Percentiles rank a stretch among this genome's conserved stretches.
Conservation (phyloP, 495 filamentous ascomycete genomes). For the Aspergillus baeticus region DNA sequence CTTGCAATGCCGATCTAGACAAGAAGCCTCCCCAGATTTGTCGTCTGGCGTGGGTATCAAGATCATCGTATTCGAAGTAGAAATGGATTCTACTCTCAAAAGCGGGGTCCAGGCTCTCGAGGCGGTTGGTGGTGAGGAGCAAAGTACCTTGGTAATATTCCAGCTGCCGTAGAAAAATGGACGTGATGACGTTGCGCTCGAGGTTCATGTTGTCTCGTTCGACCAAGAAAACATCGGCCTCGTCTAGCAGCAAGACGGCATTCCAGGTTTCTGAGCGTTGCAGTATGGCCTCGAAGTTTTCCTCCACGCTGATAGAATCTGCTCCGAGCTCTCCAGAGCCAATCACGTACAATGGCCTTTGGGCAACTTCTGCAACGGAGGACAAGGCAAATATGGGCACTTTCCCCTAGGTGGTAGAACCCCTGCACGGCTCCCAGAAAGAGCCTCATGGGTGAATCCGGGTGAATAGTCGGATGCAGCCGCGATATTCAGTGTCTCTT, state of each 20-base stretch:
- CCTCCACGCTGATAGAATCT: constrained; percentile 36
- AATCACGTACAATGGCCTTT: constrained; percentile 28
- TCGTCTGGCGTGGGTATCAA: background rate
- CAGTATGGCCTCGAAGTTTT: constrained; percentile 39
- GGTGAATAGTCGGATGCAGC: no score
- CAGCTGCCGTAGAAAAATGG: constrained; percentile 53
- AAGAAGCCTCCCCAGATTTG: no score
- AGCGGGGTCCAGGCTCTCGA: constrained; percentile 49
- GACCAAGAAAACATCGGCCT: constrained; percentile 57
- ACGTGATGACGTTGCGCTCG: constrained; percentile 42
- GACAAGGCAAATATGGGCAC: no score
- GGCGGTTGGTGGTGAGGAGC: constrained; percentile 40
- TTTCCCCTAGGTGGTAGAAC: no score
- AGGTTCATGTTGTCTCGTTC: constrained; percentile 39
- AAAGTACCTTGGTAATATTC: constrained; percentile 55
- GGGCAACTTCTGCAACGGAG: constrained; percentile 25
- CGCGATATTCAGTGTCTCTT: no score
- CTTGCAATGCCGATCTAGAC: no score
- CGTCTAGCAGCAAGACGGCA: constrained; percentile 53
- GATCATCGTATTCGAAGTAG: background rate
- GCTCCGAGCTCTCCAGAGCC: constrained; percentile 40
- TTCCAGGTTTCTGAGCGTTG: constrained; percentile 42
- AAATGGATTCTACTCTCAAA: constrained; percentile 53
- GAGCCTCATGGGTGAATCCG: no score
- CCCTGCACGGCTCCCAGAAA: no score